phyloP scores from a whole-genome alignment of 1,284 basidiomycete species.

The Fomitiporia mediterranea region DNA sequence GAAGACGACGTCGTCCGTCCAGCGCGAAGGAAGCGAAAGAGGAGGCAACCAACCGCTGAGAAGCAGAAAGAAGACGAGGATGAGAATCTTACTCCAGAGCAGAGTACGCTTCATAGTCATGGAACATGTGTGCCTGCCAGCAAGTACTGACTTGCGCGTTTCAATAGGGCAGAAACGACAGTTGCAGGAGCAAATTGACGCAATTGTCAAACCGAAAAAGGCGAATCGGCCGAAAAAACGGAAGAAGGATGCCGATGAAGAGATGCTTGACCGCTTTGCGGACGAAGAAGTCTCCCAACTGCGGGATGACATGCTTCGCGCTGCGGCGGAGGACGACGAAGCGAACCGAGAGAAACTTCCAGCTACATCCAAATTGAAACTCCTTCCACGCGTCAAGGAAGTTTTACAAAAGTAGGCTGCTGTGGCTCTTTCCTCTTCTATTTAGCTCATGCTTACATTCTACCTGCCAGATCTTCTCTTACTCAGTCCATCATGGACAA shows the following conservation, averaged over 20 bases:
- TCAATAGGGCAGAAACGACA: conserved; percentile 47
- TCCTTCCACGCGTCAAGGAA: conserved; percentile 88
- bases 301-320: conserved; percentile 81
- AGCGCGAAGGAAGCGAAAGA: conserved; percentile 47
- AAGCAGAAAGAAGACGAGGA: conserved; percentile 42
- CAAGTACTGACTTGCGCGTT: conserved; percentile 5
- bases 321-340: conserved; percentile 81
- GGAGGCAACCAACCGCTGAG: conserved; percentile 39
- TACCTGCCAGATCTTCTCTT: conserved; percentile 60
- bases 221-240: conserved; percentile 56
- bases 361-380: conserved; percentile 79
- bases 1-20: conserved; percentile 35
- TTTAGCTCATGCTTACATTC: conserved; percentile 11
- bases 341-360: conserved; percentile 82
- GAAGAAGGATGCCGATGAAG: conserved; percentile 74
- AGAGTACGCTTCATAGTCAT: conserved; percentile 45
- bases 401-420: conserved; percentile 80
- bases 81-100: conserved; percentile 64
- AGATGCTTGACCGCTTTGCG: conserved; percentile 78
- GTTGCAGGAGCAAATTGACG: conserved; percentile 73
- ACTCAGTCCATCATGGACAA: conserved; percentile 95
- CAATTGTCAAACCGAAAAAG: conserved; percentile 80
- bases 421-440: background rate
- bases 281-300: conserved; percentile 89
- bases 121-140: conserved; percentile 3